Evolutionary conservation across 1,139 yeast species (phyloP), one percentile per base, ranked within the genome.

Genomic region (Scheffersomyces titani): DNA sequence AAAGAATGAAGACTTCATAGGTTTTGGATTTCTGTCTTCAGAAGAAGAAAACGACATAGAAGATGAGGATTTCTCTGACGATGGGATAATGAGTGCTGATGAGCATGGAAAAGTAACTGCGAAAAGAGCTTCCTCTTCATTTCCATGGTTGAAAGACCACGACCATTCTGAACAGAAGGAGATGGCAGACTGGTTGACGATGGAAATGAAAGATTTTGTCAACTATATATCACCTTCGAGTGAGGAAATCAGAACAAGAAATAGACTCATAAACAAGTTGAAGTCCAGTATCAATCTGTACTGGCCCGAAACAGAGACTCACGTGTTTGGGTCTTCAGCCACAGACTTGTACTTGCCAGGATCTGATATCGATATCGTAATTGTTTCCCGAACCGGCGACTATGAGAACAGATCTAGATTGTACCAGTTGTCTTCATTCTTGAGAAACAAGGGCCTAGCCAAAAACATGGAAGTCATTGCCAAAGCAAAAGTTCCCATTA

Each of bases 311-410:
- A 88, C 97, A 3, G 89, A 88, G 57, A 84, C 90, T 9, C 90
- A 88, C 64, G 97, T 93, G 18, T 94, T 96, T 77, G 99, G 99
- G 0, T 92, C 98, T 0, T 91, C 86, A 70, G 98, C 99, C 0
- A 93, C 99, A 0, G 98, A 93, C 69, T 76, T 96, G 60, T 94
- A 93, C 66, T 77, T 96, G 22, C 99, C 99, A 0, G 97, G 97
- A 0, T 92, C 98, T 0, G 99, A 96, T 77, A 92, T 96, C 45
- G 99, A 96, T 73, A 88, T 96, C 88, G 98, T 93, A 50, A 84
- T 96, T 30, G 78, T 88, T 7, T 89, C 97, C 11, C 75, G 79
- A 19, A 71, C 79, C 3, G 89, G 90, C 3, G 83, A 83, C 63
- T 88, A 89, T 68, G 96, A 87, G 61, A 84, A 82, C 58, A 82